These are phyloP conservation scores for Malassezia arunalokei DNA, from an alignment of 1,284 basidiomycete genomes.

Conservation along the genomic window DNA sequence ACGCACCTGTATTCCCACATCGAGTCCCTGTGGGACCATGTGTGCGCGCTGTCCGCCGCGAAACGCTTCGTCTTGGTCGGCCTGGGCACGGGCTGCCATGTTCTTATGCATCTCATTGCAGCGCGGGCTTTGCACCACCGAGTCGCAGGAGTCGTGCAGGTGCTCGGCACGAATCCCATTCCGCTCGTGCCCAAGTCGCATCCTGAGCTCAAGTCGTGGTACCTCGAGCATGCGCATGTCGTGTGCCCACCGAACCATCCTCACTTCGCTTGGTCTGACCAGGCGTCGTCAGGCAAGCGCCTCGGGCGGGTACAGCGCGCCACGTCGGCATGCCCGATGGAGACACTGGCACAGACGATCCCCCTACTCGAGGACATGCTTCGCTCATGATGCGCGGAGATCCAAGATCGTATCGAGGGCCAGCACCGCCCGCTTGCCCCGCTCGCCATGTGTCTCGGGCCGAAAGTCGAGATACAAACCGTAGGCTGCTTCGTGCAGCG, in stretches of 20 bases:
- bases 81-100: constrained; percentile 67
- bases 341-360: background rate
- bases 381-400: constrained; percentile 8
- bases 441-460: constrained; percentile 39
- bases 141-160: constrained; percentile 22
- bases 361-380: background rate
- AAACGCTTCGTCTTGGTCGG: constrained; percentile 68
- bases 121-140: constrained; percentile 47
- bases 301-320: constrained; percentile 1
- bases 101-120: constrained; percentile 61
- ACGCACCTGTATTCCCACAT: constrained; percentile 56
- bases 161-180: constrained; percentile 24
- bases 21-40: constrained; percentile 87
- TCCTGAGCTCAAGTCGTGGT: constrained; percentile 13
- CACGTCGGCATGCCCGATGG: background rate
- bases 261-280: constrained; percentile 8
- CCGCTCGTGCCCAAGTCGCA: constrained; percentile 16
- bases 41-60: constrained; percentile 59
- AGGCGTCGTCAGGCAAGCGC: constrained; percentile 8
- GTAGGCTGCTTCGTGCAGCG: constrained; percentile 30
- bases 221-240: constrained; percentile 5
- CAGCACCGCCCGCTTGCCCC: constrained; percentile 38
- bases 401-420: constrained; percentile 32
- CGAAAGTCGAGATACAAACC: constrained; percentile 37
- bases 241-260: constrained; percentile 10